Evolutionary conservation across 2,329 filamentous ascomycete genomes (phyloP), one percentile per base, ranked within the genome.

Genomic region (Alternaria sp.): DNA sequence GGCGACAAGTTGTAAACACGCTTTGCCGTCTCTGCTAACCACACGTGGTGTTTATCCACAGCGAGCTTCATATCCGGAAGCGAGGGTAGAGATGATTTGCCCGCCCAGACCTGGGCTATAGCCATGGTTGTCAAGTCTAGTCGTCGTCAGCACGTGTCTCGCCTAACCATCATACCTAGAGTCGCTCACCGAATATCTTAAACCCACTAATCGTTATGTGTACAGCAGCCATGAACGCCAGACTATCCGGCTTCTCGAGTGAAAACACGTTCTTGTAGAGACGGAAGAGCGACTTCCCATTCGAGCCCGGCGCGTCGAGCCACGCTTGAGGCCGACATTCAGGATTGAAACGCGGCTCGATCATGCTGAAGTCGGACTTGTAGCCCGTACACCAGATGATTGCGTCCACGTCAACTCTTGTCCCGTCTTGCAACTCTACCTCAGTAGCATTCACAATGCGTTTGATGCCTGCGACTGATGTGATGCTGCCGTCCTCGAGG

Each of bases 221-320:
- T 57, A 74, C 79, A 77, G 52, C 76, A 74, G 47, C 80, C 71
- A 62, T 13, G 54, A 84, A 80, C 0, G 82, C 85, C 5, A 85
- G 75, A 9, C 81, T 83, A 10, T 83, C 75, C 4, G 83, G 81
- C 23, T 82, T 71, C 23, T 78, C 70, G 0, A 82, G 75, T 1
- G 83, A 83, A 63, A 86, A 83, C 5, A 85, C 67, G 66, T 84
- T 83, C 43, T 80, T 79, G 57, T 82, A 85, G 2, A 85, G 72
- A 1, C 78, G 67, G 4, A 79, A 74, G 0, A 82, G 75, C 0
- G 75, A 11, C 66, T 77, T 67, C 61, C 77, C 65, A 60, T 75
- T 58, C 40, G 75, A 64, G 49, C 73, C 66, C 30, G 70, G 64
- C 49, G 54, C 65, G 10, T 60, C 62, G 26, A 53, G 40, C 71